Evolutionary conservation across 2,329 filamentous ascomycete species (phyloP), one percentile per base, ranked within the genome.

Genomic region (Dryadomyces quercus-mongolicae): DNA sequence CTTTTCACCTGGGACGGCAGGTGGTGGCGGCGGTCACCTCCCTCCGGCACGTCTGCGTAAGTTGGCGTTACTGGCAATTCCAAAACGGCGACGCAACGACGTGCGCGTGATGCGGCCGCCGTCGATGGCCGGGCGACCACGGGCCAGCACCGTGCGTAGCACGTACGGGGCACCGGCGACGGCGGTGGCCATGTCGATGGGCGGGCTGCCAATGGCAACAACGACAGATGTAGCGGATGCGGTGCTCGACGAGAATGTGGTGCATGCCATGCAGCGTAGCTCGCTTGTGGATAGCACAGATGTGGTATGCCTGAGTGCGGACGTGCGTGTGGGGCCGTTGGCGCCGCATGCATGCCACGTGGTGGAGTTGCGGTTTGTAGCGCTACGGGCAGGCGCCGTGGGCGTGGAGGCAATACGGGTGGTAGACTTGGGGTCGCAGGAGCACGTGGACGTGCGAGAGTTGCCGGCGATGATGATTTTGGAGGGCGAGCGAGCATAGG

Each of bases 401-500:
- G 75, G 77, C n/a, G 67, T 92, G 2, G 87, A 91, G 61, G 82
- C 83, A 2, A 74, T 92, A 20, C 74, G 86, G 51, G 79, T 92
- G 1, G 74, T 91, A 3, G 88, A 93, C 65, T 65, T 92, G 56
- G 79, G 74, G 21, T 86, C 80, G 38, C 83, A 88, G 62, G 86
- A 91, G 69, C 84, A 86, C 63, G 83, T 88, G 3, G 86, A 92
- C 66, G 82, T 91, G 54, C 76, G 80, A 57, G 85, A 92, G 57
- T 65, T 93, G 59, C 88, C 88, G 0, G 81, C 78, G 47, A 80
- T 89, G 61, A 68, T 88, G 53, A 75, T 84, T 16, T 68, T 48
- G 20, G 46, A 40, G 18, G 20, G 49, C 22, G 8, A 44, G n/a
- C 42, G 16, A 31, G 25, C 25, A 31, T 31, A 8, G 25, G 25